Conservation (phyloP, 805 yeast species). For the Teunomyces panamensis region DNA sequence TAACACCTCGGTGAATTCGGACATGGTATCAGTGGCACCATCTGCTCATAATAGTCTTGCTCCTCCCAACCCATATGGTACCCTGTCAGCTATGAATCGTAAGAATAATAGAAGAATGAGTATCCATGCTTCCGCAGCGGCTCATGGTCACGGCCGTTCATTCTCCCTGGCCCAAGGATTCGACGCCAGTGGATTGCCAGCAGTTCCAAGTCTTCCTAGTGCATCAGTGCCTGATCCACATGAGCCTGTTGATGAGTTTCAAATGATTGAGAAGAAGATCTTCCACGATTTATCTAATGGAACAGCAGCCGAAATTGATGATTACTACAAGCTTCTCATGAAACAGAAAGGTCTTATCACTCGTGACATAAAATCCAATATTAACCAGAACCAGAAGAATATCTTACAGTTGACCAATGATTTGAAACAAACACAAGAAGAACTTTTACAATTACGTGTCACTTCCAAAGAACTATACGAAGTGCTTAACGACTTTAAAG, state of each 20-base stretch:
- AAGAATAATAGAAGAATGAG: conserved; percentile 29
- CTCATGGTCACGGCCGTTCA: conserved; percentile 26
- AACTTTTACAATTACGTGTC: conserved; percentile 58
- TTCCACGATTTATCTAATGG: conserved; percentile 53
- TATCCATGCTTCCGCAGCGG: conserved; percentile 39
- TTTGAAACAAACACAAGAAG: conserved; percentile 60
- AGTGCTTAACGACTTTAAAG: conserved; percentile 55
- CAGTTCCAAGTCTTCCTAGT: conserved; percentile 22
- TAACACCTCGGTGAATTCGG: conserved; percentile 6
- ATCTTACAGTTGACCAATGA: conserved; percentile 59
- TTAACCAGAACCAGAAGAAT: conserved; percentile 61
- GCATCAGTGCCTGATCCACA: conserved; percentile 4
- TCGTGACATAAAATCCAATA: conserved; percentile 54
- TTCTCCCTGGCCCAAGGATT: conserved; percentile 18
- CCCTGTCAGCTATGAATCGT: conserved; percentile 7
- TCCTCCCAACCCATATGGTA: conserved; percentile 16
- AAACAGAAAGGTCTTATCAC: conserved; percentile 50
- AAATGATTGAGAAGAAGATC: conserved; percentile 15
- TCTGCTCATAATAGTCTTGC: conserved; percentile 2
- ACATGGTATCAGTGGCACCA: conserved; percentile 1
- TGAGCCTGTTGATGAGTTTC: conserved; percentile 6
- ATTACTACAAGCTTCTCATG: conserved; percentile 55
- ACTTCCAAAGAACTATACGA: conserved; percentile 59
- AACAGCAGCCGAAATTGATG: conserved; percentile 69
- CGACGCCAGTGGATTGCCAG: conserved; percentile 28